These are phyloP conservation scores for Blastomyces parvus DNA, from an alignment of 2,329 filamentous ascomycete species.

Conservation along the genomic window DNA sequence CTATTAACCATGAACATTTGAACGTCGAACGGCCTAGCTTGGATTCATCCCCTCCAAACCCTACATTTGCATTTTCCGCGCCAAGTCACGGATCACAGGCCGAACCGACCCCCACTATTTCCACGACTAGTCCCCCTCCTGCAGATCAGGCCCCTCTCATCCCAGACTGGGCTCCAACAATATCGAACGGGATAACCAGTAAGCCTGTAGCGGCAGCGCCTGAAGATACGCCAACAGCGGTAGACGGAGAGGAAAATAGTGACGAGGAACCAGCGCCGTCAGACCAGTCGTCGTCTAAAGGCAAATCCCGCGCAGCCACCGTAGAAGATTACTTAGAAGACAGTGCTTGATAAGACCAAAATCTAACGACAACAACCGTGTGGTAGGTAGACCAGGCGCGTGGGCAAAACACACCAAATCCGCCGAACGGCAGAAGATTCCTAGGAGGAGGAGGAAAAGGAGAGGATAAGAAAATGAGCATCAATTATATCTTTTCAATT, in stretches of 20 bases:
- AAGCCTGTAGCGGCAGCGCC: not conserved
- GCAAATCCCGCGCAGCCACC: slow-evolving; percentile 16
- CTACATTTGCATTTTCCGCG: not conserved
- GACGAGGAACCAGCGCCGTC: not conserved
- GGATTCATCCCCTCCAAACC: not conserved
- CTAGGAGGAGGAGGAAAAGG: not conserved
- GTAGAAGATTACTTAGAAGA: slow-evolving; percentile 15
- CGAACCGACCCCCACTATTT: not conserved
- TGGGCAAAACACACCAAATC: not conserved
- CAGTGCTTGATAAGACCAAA: slow-evolving; percentile 3
- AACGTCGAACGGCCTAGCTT: not conserved
- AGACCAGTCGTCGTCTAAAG: slow-evolving; percentile 9
- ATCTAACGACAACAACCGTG: not conserved
- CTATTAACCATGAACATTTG: not conserved
- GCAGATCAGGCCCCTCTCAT: not conserved
- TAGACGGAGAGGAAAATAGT: not conserved
- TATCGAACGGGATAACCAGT: slow-evolving; percentile 1
- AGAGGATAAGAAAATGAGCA: not conserved
- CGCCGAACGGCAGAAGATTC: not conserved
- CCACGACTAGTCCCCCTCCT: not conserved
- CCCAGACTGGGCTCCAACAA: slow-evolving; percentile 8
- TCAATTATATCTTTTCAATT: not conserved
- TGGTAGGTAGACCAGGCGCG: not conserved
- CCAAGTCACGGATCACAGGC: not conserved
- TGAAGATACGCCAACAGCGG: not conserved